Evolutionary conservation across 345 rosid species (phyloP).

Genomic region (Turnera subulata): DNA sequence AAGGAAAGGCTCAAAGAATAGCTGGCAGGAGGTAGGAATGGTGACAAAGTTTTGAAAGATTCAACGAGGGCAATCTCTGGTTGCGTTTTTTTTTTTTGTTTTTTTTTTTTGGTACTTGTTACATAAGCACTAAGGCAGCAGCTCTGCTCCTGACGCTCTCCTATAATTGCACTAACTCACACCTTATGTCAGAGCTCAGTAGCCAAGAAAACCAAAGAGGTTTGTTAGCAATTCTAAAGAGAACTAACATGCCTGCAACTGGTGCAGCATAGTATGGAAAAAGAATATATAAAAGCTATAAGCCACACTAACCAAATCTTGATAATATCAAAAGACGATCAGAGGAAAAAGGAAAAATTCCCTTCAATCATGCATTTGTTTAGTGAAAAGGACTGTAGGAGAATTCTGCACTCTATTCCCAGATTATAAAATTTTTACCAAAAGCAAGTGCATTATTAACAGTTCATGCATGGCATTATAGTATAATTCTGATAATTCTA

Average conservation of each 20-base stretch:
- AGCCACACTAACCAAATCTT: conserved; percentile 34
- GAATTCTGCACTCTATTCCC: conserved; percentile 4
- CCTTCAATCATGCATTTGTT: conserved; percentile 41
- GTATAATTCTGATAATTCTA: conserved; percentile 8
- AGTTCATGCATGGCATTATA: conserved; percentile 24
- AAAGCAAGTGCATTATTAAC: conserved; percentile 9
- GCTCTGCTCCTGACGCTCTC: conserved; percentile 17
- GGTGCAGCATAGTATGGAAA: conserved; percentile 36
- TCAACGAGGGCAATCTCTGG: conserved; percentile 14
- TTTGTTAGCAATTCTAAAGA: conserved; percentile 17
- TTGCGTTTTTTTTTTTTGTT: conserved; percentile 21
- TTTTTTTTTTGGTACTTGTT: conserved; percentile 4
- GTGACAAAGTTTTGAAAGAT: conserved; percentile 6
- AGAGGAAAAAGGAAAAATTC: conserved; percentile 28
- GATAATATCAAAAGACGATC: conserved; percentile 35
- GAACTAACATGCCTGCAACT: conserved; percentile 47
- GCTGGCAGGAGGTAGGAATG: conserved; percentile 8
- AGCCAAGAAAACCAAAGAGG: conserved; percentile 26
- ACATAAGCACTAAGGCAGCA: conserved; percentile 19
- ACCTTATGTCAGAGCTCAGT: conserved; percentile 27
- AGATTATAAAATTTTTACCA: background rate
- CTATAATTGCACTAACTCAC: conserved; percentile 32
- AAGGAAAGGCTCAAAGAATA: conserved; percentile 12
- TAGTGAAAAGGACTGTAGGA: conserved; percentile 21
- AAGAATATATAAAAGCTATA: conserved; percentile 38